Percentiles rank a stretch among this genome's conserved stretches.
Evolutionary conservation across 2,329 filamentous ascomycete species (phyloP).

Genomic region (Cladophialophora carrionii): DNA sequence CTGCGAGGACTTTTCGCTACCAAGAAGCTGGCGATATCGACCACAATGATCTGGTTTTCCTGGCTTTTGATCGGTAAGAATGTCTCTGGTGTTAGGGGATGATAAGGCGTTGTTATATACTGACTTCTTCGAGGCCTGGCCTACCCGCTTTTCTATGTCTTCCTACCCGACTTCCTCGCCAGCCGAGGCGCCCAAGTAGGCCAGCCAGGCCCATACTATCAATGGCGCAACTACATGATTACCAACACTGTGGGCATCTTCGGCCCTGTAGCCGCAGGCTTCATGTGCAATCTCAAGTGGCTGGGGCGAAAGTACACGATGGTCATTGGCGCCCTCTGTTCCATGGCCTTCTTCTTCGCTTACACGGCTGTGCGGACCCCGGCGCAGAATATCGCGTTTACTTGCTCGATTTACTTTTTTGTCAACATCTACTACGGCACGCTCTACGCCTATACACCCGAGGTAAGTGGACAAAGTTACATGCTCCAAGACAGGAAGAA

Average conservation of each 20-base stretch:
- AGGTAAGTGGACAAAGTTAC: conserved; percentile 60
- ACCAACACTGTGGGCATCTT: conserved; percentile 73
- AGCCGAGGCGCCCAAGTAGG: conserved; percentile 69
- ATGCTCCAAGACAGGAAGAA: background rate
- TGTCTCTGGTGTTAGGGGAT: background rate
- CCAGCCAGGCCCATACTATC: conserved; percentile 72
- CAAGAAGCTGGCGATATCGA: conserved; percentile 57
- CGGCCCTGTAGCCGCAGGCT: conserved; percentile 70
- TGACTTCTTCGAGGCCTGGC: conserved; percentile 12
- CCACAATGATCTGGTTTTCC: conserved; percentile 66
- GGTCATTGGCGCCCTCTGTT: conserved; percentile 63
- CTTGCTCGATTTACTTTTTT: conserved; percentile 68
- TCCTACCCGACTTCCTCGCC: conserved; percentile 54
- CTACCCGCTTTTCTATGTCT: conserved; percentile 78
- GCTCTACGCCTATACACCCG: conserved; percentile 75
- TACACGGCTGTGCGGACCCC: conserved; percentile 69
- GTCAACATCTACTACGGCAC: conserved; percentile 72
- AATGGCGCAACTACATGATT: conserved; percentile 77
- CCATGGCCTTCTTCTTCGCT: conserved; percentile 70
- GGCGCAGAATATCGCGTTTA: conserved; percentile 68
- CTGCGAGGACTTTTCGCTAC: conserved; percentile 70
- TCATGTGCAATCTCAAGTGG: conserved; percentile 67
- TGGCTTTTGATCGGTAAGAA: conserved; percentile 68
- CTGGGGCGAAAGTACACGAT: conserved; percentile 75
- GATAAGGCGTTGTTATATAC: background rate